A percentile compares a stretch with the other conserved stretches of the same genome.
Evolutionary conservation across 805 yeast genomes (phyloP).

Genomic region (Metschnikowia peoriensis): DNA sequence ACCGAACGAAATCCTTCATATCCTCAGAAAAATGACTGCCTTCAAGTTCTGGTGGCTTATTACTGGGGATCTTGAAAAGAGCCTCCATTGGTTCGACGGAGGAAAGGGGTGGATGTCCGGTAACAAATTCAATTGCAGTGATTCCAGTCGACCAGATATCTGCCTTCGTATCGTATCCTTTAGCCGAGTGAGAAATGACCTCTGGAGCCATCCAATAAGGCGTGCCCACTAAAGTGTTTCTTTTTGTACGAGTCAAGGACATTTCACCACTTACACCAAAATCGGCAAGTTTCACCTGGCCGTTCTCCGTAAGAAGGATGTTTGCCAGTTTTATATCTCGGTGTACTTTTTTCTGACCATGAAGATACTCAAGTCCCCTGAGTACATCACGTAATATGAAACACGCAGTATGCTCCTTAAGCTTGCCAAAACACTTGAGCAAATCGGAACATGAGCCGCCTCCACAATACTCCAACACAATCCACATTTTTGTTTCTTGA

Average conservation of each 20-base stretch:
- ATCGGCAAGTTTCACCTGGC: slow-evolving; percentile 80
- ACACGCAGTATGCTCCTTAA: slow-evolving; percentile 53
- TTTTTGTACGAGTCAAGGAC: slow-evolving; percentile 46
- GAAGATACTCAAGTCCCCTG: slow-evolving; percentile 74
- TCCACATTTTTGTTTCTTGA: slow-evolving; percentile 71
- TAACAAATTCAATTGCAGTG: slow-evolving; percentile 79
- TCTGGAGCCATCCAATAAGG: slow-evolving; percentile 99
- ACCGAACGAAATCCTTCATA: slow-evolving; percentile 64
- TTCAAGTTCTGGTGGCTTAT: slow-evolving; percentile 57
- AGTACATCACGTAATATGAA: slow-evolving; percentile 59
- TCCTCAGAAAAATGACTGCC: slow-evolving; percentile 43
- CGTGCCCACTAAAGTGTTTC: slow-evolving; percentile 87
- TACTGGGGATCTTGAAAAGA: slow-evolving; percentile 64
- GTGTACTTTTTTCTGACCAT: slow-evolving; percentile 73
- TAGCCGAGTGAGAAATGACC: slow-evolving; percentile 50
- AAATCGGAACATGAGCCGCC: slow-evolving; percentile 89
- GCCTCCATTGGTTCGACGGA: slow-evolving; percentile 76
- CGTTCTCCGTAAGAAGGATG: slow-evolving; percentile 66
- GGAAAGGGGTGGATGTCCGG: slow-evolving; percentile 79
- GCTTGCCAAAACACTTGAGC: slow-evolving; percentile 49
- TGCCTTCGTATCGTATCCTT: slow-evolving; percentile 79
- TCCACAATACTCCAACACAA: slow-evolving; percentile 93
- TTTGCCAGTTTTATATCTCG: slow-evolving; percentile 92
- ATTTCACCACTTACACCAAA: slow-evolving; percentile 92
- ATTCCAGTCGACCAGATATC: slow-evolving; percentile 98